Conservation (phyloP, 140 eudicot genomes). For the Flaveria floridana region DNA sequence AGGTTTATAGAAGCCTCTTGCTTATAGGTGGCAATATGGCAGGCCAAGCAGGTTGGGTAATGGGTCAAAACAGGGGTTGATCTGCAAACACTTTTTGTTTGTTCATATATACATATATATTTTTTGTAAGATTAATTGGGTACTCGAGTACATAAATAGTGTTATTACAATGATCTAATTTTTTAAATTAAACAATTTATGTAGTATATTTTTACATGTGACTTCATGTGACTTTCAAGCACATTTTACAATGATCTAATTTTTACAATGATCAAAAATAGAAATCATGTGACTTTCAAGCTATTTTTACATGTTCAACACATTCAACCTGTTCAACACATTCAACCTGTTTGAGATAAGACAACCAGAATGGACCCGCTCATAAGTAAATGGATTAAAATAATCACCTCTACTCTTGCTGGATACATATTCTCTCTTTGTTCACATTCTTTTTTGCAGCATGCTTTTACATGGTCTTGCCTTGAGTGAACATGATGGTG, state of each 20-base stretch:
- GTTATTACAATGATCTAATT: neutral
- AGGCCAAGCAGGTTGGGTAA: constrained; percentile 8
- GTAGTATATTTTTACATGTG: too few relatives aligned
- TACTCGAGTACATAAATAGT: neutral
- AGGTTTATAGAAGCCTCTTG: constrained; percentile 11
- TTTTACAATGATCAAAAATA: too few relatives aligned
- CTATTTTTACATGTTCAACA: neutral
- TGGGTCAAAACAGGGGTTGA: neutral
- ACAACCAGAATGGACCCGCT: neutral
- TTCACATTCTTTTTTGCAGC: constrained; percentile 43
- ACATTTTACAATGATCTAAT: neutral
- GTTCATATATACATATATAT: neutral
- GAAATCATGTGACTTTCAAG: neutral
- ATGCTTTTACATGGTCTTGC: constrained; percentile 81
- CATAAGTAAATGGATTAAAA: neutral
- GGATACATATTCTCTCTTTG: neutral
- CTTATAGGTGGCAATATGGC: constrained; percentile 4
- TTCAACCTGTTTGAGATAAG: constrained; percentile 3
- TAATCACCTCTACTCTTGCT: neutral
- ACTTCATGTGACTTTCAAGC: neutral
- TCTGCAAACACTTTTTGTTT: neutral
- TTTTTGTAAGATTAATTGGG: neutral
- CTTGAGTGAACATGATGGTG: constrained; percentile 67
- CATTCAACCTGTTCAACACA: neutral
- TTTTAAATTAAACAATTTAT: neutral